Evolutionary conservation across 176 grass and related monocot genomes (phyloP).

Genomic region (bread wheat (Triticum aestivum)): IWGSC_CS_RefSeq_v2.1 NC_057795.1:663957173-663957672

Average conservation of each 20-base stretch:
- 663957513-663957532: constrained; percentile 50
- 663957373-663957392: neutral
- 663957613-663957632: neutral
- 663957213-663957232: constrained; percentile 55
- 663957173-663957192: constrained; percentile 37
- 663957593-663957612: constrained; percentile 5
- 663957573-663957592: neutral
- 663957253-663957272: constrained; percentile 39
- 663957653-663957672: neutral
- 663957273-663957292: constrained; percentile 20
- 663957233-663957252: constrained; percentile 30
- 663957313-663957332: constrained; percentile 18
- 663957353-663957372: constrained; percentile 18
- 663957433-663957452: constrained; percentile 98
- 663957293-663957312: constrained; percentile 50
- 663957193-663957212: constrained; percentile 45
- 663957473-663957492: constrained; percentile 85
- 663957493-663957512: constrained; percentile 86
- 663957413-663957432: constrained; percentile 75
- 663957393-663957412: constrained; percentile 78
- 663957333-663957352: constrained; percentile 40
- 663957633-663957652: neutral
- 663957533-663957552: constrained; percentile 13
- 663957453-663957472: constrained; percentile 66
- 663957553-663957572: constrained; percentile 61